Evolutionary conservation across 306 rosid species (phyloP).

Genomic region (Comarum palustre): DNA sequence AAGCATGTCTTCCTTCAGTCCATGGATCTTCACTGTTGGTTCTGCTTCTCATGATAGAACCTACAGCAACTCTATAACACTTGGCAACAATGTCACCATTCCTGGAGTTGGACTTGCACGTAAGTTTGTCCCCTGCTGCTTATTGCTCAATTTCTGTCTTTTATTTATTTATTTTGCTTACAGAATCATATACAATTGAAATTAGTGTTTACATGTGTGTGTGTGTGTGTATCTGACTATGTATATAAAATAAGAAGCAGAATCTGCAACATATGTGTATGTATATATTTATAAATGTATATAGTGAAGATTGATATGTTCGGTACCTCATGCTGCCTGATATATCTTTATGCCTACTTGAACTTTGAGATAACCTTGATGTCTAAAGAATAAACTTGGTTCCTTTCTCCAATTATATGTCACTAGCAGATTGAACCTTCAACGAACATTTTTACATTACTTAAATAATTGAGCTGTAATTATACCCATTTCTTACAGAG

Average conservation of each 20-base stretch:
- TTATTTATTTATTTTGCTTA: not conserved
- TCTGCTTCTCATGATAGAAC: slow-evolving; percentile 83
- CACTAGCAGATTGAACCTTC: not conserved
- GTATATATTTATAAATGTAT: not conserved
- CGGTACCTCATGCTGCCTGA: not conserved
- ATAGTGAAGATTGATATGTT: not conserved
- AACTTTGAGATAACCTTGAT: not conserved
- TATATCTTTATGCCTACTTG: not conserved
- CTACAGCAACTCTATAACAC: slow-evolving; percentile 74
- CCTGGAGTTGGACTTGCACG: slow-evolving; percentile 91
- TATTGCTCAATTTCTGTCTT: slow-evolving; percentile 2
- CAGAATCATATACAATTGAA: not conserved
- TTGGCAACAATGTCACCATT: slow-evolving; percentile 78
- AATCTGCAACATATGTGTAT: not conserved
- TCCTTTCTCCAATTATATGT: not conserved
- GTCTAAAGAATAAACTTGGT: not conserved
- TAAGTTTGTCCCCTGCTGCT: slow-evolving; percentile 38
- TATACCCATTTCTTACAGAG: not conserved
- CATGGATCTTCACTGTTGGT: slow-evolving; percentile 92
- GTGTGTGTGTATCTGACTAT: too few relatives aligned
- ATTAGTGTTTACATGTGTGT: not conserved
- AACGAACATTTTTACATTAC: not conserved
- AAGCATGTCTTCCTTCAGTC: slow-evolving; percentile 95
- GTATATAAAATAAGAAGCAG: too few relatives aligned
- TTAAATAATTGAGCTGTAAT: not conserved